Percentiles rank a stretch among this genome's conserved stretches.
phyloP scores from a whole-genome alignment of 108 stramenopile genomes.

The Fragilariopsis cylindrus region DNA sequence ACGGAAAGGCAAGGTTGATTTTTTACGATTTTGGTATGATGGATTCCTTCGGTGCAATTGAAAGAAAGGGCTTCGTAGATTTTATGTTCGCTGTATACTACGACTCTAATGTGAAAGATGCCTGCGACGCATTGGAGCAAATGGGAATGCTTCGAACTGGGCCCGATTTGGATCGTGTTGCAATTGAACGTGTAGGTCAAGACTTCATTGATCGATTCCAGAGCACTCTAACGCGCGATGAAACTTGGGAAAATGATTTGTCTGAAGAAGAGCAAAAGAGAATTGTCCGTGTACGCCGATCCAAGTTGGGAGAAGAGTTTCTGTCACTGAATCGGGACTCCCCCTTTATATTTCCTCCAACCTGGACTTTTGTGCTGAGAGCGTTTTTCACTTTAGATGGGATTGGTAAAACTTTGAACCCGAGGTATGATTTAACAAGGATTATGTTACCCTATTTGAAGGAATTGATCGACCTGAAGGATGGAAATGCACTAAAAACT shows the following conservation, averaged over 20 bases:
- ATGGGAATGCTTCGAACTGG: slow-evolving; percentile 91
- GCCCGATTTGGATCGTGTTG: slow-evolving; percentile 89
- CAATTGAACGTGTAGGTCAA: slow-evolving; percentile 93
- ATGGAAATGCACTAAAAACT: slow-evolving; percentile 88
- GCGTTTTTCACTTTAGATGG: slow-evolving; percentile 98
- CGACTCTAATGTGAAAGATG: slow-evolving; percentile 89
- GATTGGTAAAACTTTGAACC: slow-evolving; percentile 95
- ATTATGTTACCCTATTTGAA: slow-evolving; percentile 93
- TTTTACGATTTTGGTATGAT: slow-evolving; percentile 99
- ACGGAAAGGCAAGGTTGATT: slow-evolving; percentile 81
- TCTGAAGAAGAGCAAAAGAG: slow-evolving; percentile 75
- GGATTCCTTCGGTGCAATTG: slow-evolving; percentile 85
- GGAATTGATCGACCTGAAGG: slow-evolving; percentile 93
- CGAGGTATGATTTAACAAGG: slow-evolving; percentile 90
- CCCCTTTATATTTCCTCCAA: slow-evolving; percentile 96
- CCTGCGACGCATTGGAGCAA: slow-evolving; percentile 88
- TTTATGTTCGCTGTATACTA: slow-evolving; percentile 92
- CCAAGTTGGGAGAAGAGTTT: slow-evolving; percentile 86
- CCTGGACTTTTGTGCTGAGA: slow-evolving; percentile 97
- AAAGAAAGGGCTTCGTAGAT: slow-evolving; percentile 86
- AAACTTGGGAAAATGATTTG: slow-evolving; percentile 77
- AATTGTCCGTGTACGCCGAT: slow-evolving; percentile 66
- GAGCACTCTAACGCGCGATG: slow-evolving; percentile 69
- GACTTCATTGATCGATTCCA: slow-evolving; percentile 96
- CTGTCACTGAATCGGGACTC: slow-evolving; percentile 86